These are phyloP conservation scores for Trichoderma arundinaceum DNA, from an alignment of 2,329 filamentous ascomycete species.

Conservation along the genomic window DNA sequence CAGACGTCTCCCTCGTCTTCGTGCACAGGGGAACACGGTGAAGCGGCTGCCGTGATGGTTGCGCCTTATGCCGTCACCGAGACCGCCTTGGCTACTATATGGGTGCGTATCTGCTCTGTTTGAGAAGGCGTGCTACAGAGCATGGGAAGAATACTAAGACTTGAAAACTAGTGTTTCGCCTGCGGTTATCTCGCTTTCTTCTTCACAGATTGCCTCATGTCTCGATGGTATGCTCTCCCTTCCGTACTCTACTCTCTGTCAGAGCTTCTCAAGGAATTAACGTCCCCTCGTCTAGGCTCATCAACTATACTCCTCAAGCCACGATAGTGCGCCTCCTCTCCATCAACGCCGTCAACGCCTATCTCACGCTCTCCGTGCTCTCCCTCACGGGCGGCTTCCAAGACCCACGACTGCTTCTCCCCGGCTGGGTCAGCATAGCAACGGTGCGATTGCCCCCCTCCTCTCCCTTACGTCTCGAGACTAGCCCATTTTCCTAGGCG, in stretches of 20 bases:
- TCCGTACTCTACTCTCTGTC: neutral
- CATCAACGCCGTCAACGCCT: slow-evolving; percentile 75
- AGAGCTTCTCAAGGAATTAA: neutral
- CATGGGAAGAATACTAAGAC: neutral
- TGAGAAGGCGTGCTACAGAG: neutral
- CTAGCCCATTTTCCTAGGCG: too few relatives aligned
- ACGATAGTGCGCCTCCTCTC: slow-evolving; percentile 80
- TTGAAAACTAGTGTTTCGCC: slow-evolving; percentile 65
- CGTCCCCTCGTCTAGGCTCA: slow-evolving; percentile 61
- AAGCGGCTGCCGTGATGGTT: slow-evolving; percentile 14
- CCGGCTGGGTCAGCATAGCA: slow-evolving; percentile 79
- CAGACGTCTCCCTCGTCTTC: slow-evolving; percentile 1
- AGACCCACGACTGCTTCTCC: slow-evolving; percentile 72
- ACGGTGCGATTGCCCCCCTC: slow-evolving; percentile 57
- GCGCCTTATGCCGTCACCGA: slow-evolving; percentile 61
- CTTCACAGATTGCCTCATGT: slow-evolving; percentile 86
- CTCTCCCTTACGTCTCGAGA: neutral
- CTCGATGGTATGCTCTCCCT: slow-evolving; percentile 65
- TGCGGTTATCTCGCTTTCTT: slow-evolving; percentile 81
- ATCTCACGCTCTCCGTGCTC: slow-evolving; percentile 74
- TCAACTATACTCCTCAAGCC: slow-evolving; percentile 82
- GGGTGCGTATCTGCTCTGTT: slow-evolving; percentile 58
- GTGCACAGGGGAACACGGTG: slow-evolving; percentile 11
- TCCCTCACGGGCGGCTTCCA: slow-evolving; percentile 72
- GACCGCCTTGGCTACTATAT: slow-evolving; percentile 73